Percentiles rank a stretch among this genome's conserved stretches.
Conservation (phyloP, 139 green algal genomes). For the Astrephomene gubernaculifera region DNA sequence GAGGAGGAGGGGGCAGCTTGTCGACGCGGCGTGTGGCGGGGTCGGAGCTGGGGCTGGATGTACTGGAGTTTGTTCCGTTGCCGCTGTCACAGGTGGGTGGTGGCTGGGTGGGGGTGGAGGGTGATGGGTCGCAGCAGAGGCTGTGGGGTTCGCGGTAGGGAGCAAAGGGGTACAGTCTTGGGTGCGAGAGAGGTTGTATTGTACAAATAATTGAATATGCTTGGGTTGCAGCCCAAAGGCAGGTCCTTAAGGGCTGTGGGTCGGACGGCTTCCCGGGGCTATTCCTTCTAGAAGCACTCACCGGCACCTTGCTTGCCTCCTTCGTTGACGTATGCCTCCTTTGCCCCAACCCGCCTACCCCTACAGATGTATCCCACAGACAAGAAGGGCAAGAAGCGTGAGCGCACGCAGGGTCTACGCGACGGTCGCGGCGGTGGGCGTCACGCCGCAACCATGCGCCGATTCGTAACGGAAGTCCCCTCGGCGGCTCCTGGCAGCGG, state of each 20-base stretch:
- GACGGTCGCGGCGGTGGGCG: neutral
- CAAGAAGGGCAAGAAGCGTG: slow-evolving; percentile 2
- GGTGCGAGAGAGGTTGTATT: neutral
- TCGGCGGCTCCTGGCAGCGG: neutral
- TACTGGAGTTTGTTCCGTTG: slow-evolving; percentile 29
- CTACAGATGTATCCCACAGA: slow-evolving; percentile 1
- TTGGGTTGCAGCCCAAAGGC: too few relatives aligned
- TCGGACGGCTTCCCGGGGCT: too few relatives aligned
- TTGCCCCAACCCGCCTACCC: too few relatives aligned
- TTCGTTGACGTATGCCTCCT: too few relatives aligned
- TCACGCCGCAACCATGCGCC: neutral
- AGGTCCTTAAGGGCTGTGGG: too few relatives aligned
- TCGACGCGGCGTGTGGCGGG: slow-evolving; percentile 17
- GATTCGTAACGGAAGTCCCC: slow-evolving; percentile 15
- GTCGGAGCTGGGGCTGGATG: slow-evolving; percentile 16
- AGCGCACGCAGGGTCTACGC: neutral
- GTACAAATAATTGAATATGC: too few relatives aligned
- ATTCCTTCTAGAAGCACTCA: too few relatives aligned
- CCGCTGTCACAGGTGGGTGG: slow-evolving; percentile 31
- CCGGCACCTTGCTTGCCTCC: too few relatives aligned
- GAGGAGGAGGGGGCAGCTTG: too few relatives aligned
- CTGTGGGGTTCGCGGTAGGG: too few relatives aligned
- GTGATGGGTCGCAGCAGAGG: neutral
- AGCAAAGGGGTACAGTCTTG: too few relatives aligned
- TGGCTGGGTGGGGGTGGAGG: neutral